Conservation (phyloP, 768 basidiomycete species). For the Mycena sanguinolenta region DNA sequence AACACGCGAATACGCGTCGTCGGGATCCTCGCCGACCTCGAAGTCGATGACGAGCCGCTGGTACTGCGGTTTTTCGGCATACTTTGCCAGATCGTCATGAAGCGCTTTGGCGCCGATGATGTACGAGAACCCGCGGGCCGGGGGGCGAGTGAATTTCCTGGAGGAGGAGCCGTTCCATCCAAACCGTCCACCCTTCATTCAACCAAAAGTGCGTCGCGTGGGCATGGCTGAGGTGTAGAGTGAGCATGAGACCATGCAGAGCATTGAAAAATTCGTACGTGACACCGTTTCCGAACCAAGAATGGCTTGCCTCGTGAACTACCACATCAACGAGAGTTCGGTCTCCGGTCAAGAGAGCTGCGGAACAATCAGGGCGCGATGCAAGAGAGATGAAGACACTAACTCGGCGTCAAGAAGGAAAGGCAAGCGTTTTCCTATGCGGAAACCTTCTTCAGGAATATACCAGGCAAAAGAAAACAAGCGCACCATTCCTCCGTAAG, state of each 20-base stretch:
- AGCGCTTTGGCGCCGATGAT: constrained; percentile 82
- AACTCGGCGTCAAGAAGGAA: constrained; percentile 90
- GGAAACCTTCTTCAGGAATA: constrained; percentile 8
- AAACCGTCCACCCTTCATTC: constrained; percentile 95
- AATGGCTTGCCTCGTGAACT: constrained; percentile 89
- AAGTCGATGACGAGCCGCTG: constrained; percentile 86
- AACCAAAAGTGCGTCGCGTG: constrained; percentile 89
- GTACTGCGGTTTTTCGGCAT: constrained; percentile 74
- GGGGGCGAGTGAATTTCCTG: constrained; percentile 77
- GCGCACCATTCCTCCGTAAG: constrained; percentile 89
- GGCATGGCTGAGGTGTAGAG: constrained; percentile 63
- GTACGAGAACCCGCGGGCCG: constrained; percentile 84
- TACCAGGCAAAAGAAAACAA: not conserved
- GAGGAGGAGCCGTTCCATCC: constrained; percentile 87
- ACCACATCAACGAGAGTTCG: constrained; percentile 89
- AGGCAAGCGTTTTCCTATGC: constrained; percentile 89
- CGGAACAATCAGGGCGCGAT: not conserved
- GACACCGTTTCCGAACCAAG: constrained; percentile 94
- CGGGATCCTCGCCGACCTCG: constrained; percentile 79
- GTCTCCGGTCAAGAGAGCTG: constrained; percentile 89
- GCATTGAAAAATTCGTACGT: constrained; percentile 57
- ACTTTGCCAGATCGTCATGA: constrained; percentile 75
- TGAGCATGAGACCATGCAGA: not conserved
- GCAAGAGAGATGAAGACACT: constrained; percentile 34
- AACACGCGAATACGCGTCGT: constrained; percentile 80